These are phyloP conservation scores for Porodaedalea pini DNA, from an alignment of 1,284 basidiomycete species.

Conservation along the genomic window DNA sequence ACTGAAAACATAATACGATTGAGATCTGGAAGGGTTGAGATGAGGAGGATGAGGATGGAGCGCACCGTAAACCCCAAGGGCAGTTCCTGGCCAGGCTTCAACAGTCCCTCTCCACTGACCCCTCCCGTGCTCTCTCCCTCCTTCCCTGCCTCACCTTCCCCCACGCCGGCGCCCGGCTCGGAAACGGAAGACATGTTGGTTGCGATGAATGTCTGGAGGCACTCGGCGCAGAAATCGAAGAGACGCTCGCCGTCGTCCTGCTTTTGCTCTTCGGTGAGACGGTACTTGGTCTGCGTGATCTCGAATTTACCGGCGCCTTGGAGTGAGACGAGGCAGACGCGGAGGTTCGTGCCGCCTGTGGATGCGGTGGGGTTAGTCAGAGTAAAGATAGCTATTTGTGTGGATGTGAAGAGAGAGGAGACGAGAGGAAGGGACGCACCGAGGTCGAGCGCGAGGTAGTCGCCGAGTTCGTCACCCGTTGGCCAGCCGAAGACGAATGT, in stretches of 20 bases:
- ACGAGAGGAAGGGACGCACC: constrained; percentile 42
- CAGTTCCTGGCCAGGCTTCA: constrained; percentile 69
- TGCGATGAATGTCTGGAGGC: constrained; percentile 84
- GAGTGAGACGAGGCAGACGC: constrained; percentile 93
- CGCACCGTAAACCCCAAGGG: constrained; percentile 92
- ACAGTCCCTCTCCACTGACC: constrained; percentile 36
- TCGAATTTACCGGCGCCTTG: constrained; percentile 94
- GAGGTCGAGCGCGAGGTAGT: constrained; percentile 92
- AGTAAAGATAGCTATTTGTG: background rate
- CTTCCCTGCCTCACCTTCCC: background rate
- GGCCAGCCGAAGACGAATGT: constrained; percentile 98
- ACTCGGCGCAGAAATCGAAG: constrained; percentile 98
- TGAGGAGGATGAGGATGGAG: too few relatives aligned
- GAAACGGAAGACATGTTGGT: constrained; percentile 57
- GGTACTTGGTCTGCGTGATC: constrained; percentile 96
- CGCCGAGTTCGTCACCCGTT: constrained; percentile 83
- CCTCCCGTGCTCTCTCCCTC: background rate
- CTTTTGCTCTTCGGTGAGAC: constrained; percentile 96
- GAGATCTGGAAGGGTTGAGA: too few relatives aligned
- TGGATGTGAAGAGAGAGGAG: background rate
- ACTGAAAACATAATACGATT: constrained; percentile 55
- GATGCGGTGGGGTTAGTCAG: too few relatives aligned
- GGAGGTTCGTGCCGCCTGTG: constrained; percentile 89
- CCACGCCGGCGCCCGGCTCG: constrained; percentile 9
- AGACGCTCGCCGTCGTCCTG: constrained; percentile 93